phyloP scores from a whole-genome alignment of 495 filamentous ascomycete genomes.

The Letharia columbiana region DNA sequence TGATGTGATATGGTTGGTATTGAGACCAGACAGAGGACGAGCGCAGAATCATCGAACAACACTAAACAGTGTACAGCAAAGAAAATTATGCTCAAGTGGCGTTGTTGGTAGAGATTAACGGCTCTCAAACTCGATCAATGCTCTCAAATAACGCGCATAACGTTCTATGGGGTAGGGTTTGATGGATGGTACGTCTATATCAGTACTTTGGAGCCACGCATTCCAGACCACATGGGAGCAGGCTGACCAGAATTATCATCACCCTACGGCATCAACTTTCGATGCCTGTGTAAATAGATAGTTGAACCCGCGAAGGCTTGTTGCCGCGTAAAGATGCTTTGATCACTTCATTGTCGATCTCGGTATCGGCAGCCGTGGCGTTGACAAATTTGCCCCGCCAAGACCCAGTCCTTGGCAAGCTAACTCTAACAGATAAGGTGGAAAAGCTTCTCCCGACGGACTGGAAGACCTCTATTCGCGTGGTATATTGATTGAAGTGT shows the following conservation, averaged over 20 bases:
- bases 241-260: neutral
- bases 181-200: neutral
- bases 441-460: constrained; percentile 15
- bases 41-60: neutral
- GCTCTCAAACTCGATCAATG: neutral
- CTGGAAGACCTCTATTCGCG: constrained; percentile 1
- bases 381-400: constrained; percentile 4
- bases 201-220: neutral
- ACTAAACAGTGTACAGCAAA: neutral
- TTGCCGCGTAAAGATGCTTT: constrained; percentile 1
- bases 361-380: neutral
- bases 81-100: neutral
- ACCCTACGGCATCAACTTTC: neutral
- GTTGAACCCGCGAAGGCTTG: too few species aligned
- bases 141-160: neutral
- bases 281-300: too few species aligned
- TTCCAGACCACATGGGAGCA: neutral
- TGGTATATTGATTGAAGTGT: neutral
- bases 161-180: neutral
- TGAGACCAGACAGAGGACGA: neutral
- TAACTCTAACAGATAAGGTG: constrained; percentile 7
- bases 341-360: neutral
- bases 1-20: neutral
- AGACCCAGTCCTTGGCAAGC: constrained; percentile 6
- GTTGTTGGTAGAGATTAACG: neutral